phyloP scores from a whole-genome alignment of 192 early-diverging fungal genomes.

The Coemansia sp. region DNA sequence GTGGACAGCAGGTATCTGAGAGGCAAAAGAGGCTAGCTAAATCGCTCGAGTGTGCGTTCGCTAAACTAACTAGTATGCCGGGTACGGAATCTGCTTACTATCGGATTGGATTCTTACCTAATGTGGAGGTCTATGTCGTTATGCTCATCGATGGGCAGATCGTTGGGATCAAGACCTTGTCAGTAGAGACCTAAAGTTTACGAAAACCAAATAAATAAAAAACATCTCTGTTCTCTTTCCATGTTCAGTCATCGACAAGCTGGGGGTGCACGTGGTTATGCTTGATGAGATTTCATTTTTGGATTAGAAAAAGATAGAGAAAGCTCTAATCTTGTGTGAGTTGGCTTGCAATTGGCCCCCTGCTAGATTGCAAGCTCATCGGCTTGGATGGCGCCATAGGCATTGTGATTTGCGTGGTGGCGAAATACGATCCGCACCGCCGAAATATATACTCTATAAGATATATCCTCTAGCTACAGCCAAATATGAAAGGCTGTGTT shows the following conservation, averaged over 20 bases:
- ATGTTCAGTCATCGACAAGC: not conserved
- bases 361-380: conserved; percentile 3
- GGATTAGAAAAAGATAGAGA: not conserved
- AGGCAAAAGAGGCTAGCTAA: conserved; percentile 37
- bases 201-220: not conserved
- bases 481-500: not conserved
- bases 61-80: conserved; percentile 14
- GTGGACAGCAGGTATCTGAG: conserved; percentile 44
- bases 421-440: not conserved
- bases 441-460: not conserved
- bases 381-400: conserved; percentile 31
- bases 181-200: conserved; percentile 36
- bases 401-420: conserved; percentile 21
- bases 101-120: conserved; percentile 42
- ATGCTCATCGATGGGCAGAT: conserved; percentile 56
- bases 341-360: not conserved
- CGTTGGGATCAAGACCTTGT: conserved; percentile 52
- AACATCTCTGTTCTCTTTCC: not conserved
- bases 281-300: too few species aligned
- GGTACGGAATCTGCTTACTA: conserved; percentile 42
- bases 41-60: conserved; percentile 34
- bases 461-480: not conserved
- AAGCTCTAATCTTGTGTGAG: not conserved
- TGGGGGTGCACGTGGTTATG: not conserved
- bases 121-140: conserved; percentile 55